A percentile compares a stretch with the other conserved stretches of the same genome.
Evolutionary conservation across 257 asterid genomes (phyloP).

Genomic region (Plantago elongata): DNA sequence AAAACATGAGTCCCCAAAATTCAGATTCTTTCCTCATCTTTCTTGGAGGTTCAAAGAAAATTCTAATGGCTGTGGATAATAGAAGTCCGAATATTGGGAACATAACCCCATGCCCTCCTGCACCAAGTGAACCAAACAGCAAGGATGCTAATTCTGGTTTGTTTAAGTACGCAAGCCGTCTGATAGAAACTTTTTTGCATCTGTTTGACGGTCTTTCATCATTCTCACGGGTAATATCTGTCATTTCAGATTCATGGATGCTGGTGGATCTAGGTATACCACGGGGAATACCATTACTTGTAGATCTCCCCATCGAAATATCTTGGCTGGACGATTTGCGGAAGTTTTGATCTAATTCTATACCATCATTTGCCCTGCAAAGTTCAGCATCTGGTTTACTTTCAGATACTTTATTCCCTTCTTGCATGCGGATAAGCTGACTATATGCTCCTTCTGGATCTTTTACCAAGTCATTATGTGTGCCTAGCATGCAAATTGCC

Average conservation of each 20-base stretch:
- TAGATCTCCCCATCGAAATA: constrained; percentile 38
- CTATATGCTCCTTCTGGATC: constrained; percentile 66
- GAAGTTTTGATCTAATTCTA: constrained; percentile 31
- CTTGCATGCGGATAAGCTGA: constrained; percentile 67
- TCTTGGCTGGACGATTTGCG: constrained; percentile 51
- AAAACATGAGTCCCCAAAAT: constrained; percentile 57
- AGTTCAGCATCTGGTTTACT: constrained; percentile 9
- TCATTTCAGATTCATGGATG: constrained; percentile 25
- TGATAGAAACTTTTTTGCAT: constrained; percentile 36
- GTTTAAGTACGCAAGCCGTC: constrained; percentile 51
- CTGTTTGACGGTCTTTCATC: constrained; percentile 22
- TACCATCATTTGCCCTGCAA: constrained; percentile 14
- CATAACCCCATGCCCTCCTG: constrained; percentile 45
- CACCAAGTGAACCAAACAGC: constrained; percentile 57
- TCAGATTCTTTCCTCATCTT: constrained; percentile 39
- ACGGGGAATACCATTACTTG: constrained; percentile 36
- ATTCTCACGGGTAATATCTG: constrained; percentile 19
- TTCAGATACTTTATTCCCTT: constrained; percentile 39
- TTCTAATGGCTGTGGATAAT: constrained; percentile 51
- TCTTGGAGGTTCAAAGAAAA: constrained; percentile 58
- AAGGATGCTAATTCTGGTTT: constrained; percentile 58
- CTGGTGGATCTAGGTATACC: constrained; percentile 37
- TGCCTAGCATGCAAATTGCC: constrained; percentile 36
- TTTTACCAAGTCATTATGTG: constrained; percentile 56
- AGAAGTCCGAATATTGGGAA: constrained; percentile 73